Evolutionary conservation across 2,329 filamentous ascomycete genomes (phyloP).

Genomic region (Calonectria ilicicola): DNA sequence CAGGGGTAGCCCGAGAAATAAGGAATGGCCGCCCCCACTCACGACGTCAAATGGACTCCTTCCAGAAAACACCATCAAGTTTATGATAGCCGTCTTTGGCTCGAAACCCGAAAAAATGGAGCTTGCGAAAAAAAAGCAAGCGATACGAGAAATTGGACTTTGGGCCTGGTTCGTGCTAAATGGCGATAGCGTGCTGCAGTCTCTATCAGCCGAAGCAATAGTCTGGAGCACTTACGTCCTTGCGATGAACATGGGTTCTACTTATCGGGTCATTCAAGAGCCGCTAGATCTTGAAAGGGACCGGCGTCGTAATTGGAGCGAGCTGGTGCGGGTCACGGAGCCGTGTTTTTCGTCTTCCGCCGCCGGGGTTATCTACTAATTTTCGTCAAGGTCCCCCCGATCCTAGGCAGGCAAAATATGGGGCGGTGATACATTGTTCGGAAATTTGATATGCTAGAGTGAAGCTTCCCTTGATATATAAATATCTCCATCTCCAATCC

Average conservation of each 20-base stretch:
- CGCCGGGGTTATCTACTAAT: background rate
- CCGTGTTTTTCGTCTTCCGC: background rate
- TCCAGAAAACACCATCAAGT: background rate
- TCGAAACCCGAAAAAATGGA: background rate
- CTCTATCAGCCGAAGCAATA: background rate
- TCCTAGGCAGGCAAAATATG: conserved; percentile 7
- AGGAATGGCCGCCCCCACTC: background rate
- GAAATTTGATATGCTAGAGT: background rate
- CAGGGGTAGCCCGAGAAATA: background rate
- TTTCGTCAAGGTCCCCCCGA: background rate
- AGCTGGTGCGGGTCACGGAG: background rate
- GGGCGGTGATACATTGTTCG: conserved; percentile 1
- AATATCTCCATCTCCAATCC: background rate
- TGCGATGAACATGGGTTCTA: background rate
- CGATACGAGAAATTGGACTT: background rate
- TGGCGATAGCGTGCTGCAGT: background rate
- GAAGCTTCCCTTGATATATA: background rate
- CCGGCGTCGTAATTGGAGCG: background rate
- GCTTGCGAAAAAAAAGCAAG: background rate
- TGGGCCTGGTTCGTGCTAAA: background rate
- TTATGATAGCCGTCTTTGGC: background rate
- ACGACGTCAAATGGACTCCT: background rate
- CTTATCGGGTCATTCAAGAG: background rate
- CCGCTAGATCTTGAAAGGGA: background rate
- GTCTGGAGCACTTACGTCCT: background rate